These are phyloP conservation scores for Collariella sp. DNA, from an alignment of 495 filamentous ascomycete species.

Conservation along the genomic window DNA sequence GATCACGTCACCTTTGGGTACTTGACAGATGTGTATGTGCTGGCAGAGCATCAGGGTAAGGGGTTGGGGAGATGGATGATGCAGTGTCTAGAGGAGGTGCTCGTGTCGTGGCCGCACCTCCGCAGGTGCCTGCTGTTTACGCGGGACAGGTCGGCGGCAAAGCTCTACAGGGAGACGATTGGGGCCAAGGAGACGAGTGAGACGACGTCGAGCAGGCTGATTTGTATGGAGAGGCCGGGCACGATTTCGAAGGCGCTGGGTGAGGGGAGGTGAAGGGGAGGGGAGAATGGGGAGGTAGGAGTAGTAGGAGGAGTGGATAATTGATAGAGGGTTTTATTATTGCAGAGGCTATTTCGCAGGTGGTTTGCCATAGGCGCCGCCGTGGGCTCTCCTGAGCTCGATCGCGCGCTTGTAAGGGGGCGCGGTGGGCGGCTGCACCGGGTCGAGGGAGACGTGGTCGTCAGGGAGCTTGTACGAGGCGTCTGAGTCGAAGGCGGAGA, in stretches of 20 bases:
- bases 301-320: not conserved
- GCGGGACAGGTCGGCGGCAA: constrained; percentile 23
- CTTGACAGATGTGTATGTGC: constrained; percentile 59
- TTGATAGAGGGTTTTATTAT: not conserved
- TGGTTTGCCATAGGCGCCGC: constrained; percentile 65
- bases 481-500: constrained; percentile 91
- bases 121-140: constrained; percentile 49
- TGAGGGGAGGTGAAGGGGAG: not conserved
- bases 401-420: constrained; percentile 88
- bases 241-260: not conserved
- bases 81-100: constrained; percentile 45
- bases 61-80: constrained; percentile 59
- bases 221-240: constrained; percentile 27
- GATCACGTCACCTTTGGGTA: constrained; percentile 59
- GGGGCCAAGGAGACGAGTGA: constrained; percentile 37
- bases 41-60: constrained; percentile 45
- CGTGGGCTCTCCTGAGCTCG: constrained; percentile 67
- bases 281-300: not conserved
- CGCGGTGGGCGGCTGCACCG: constrained; percentile 92
- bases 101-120: constrained; percentile 48
- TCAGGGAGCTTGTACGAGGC: constrained; percentile 80
- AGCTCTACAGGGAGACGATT: constrained; percentile 41
- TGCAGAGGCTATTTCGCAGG: not conserved
- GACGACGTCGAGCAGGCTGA: constrained; percentile 11
- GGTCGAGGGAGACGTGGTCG: constrained; percentile 70